phyloP scores from a whole-genome alignment of 345 rosid genomes.

The Aethionema arabicum region DNA sequence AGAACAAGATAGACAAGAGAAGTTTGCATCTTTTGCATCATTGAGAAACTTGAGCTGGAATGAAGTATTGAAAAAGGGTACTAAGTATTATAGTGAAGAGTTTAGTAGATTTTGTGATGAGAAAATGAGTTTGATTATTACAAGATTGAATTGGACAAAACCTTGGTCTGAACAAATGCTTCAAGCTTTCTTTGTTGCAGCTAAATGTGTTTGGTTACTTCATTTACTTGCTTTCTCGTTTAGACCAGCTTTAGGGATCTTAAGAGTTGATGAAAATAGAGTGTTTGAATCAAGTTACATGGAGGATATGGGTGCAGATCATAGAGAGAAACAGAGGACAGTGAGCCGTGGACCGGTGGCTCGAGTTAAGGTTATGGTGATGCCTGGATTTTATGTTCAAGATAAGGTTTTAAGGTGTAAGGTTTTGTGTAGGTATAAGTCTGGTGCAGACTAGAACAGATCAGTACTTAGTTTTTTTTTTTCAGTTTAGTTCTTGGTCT shows the following conservation, averaged over 20 bases:
- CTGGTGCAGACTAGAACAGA: background rate
- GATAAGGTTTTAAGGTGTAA: constrained; percentile 82
- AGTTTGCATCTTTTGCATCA: constrained; percentile 70
- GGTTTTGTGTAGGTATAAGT: constrained; percentile 82
- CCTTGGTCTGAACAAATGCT: constrained; percentile 94
- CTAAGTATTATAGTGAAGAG: constrained; percentile 89
- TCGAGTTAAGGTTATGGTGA: constrained; percentile 83
- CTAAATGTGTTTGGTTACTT: constrained; percentile 93
- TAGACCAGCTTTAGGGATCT: constrained; percentile 62
- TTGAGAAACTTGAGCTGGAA: constrained; percentile 93
- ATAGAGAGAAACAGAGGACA: constrained; percentile 46
- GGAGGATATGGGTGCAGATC: constrained; percentile 78
- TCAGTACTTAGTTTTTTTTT: background rate
- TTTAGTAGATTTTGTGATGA: constrained; percentile 96
- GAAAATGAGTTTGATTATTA: constrained; percentile 85
- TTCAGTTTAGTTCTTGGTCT: background rate
- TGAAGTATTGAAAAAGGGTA: constrained; percentile 85
- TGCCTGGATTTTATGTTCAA: constrained; percentile 88
- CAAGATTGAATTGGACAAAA: constrained; percentile 74
- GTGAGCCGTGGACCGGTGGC: constrained; percentile 40
- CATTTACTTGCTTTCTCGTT: constrained; percentile 96
- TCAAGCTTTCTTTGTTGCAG: constrained; percentile 83
- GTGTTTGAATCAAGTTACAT: constrained; percentile 68
- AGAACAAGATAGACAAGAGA: constrained; percentile 67
- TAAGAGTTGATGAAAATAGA: constrained; percentile 80